phyloP scores from a whole-genome alignment of 139 green algal genomes.

The Auxenochlorella pyrenoidosa region DNA sequence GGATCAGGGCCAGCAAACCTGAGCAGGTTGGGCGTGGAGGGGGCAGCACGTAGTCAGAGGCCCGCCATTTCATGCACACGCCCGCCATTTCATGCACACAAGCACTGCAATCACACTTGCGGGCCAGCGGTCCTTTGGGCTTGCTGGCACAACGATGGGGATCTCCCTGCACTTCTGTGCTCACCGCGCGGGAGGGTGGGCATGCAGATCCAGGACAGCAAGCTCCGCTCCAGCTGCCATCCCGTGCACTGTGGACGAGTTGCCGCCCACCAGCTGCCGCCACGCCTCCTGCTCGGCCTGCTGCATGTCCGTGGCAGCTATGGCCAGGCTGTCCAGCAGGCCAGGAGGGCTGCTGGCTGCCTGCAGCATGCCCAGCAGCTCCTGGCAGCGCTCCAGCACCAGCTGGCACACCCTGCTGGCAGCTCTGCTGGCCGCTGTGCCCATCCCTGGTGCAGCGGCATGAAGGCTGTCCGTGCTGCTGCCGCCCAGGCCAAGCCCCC shows the following conservation, averaged over 20 bases:
- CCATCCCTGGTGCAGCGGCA: neutral
- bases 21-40: neutral
- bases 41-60: neutral
- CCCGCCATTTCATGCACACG: neutral
- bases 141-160: too few relatives aligned
- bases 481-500: neutral
- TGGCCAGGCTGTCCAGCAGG: neutral
- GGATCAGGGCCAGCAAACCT: slow-evolving; percentile 13
- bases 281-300: slow-evolving; percentile 1
- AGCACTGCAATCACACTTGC: neutral
- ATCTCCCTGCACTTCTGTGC: neutral
- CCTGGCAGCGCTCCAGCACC: neutral
- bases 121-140: too few relatives aligned
- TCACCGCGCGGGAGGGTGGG: neutral
- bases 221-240: neutral
- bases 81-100: neutral
- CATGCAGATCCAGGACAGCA: slow-evolving; percentile 2
- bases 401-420: neutral
- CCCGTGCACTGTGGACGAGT: neutral
- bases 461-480: neutral
- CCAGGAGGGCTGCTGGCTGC: neutral
- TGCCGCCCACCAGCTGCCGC: neutral
- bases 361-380: slow-evolving; percentile 15
- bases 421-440: neutral
- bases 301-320: neutral